Evolutionary conservation across 495 filamentous ascomycete species (phyloP).

Genomic region (Podospora fimiseda): DNA sequence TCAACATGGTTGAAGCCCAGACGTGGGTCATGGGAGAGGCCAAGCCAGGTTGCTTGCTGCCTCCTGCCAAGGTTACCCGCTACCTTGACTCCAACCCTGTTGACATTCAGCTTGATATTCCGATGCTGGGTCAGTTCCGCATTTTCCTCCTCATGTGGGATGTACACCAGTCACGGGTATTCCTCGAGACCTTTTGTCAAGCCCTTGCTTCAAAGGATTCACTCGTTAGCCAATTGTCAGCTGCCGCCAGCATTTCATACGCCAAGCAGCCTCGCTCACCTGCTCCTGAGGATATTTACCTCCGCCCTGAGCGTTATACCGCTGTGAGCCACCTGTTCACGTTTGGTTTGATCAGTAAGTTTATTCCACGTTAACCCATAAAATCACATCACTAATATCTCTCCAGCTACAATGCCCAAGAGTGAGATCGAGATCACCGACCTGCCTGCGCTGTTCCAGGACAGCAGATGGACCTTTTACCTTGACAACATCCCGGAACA

Average conservation of each 20-base stretch:
- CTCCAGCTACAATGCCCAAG: slow-evolving; percentile 48
- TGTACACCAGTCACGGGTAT: slow-evolving; percentile 42
- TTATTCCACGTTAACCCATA: background rate
- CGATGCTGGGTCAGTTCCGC: slow-evolving; percentile 61
- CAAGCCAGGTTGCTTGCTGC: slow-evolving; percentile 53
- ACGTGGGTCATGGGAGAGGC: slow-evolving; percentile 40
- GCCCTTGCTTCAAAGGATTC: slow-evolving; percentile 36
- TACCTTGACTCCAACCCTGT: slow-evolving; percentile 67
- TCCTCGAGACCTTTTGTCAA: slow-evolving; percentile 49
- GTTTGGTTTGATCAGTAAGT: slow-evolving; percentile 47
- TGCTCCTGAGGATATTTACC: slow-evolving; percentile 49
- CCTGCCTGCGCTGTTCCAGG: slow-evolving; percentile 49
- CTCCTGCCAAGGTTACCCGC: slow-evolving; percentile 57
- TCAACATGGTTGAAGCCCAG: slow-evolving; percentile 41
- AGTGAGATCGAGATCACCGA: slow-evolving; percentile 54
- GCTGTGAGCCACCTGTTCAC: slow-evolving; percentile 54
- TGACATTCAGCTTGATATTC: slow-evolving; percentile 66
- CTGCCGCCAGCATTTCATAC: slow-evolving; percentile 47
- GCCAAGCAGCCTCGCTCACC: slow-evolving; percentile 42
- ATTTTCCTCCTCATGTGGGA: slow-evolving; percentile 59
- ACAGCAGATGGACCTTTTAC: slow-evolving; percentile 64
- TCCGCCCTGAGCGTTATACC: slow-evolving; percentile 56
- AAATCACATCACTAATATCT: slow-evolving; percentile 8
- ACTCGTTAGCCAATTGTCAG: slow-evolving; percentile 42
- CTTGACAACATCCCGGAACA: slow-evolving; percentile 50